Conservation (phyloP, 805 yeast species). For the Candida wancherniae region DNA sequence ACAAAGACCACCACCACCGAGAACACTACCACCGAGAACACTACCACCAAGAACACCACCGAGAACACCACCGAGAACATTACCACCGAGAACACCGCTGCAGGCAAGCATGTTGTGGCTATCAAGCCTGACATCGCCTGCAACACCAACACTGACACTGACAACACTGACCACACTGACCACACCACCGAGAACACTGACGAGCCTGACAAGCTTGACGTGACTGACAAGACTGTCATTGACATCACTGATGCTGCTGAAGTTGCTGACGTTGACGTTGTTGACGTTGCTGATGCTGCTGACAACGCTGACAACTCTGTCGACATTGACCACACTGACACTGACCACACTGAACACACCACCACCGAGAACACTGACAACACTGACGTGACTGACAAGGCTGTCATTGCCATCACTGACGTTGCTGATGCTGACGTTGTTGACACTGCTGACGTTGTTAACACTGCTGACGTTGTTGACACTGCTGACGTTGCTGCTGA, state of each 20-base stretch:
- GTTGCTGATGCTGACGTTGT: slow-evolving; percentile 9
- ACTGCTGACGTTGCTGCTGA: slow-evolving; percentile 93
- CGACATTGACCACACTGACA: slow-evolving; percentile 96
- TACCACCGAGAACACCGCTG: slow-evolving; percentile 18
- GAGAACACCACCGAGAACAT: slow-evolving; percentile 46
- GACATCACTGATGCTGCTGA: slow-evolving; percentile 88
- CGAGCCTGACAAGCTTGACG: slow-evolving; percentile 9
- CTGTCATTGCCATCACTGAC: slow-evolving; percentile 47
- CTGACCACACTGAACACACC: slow-evolving; percentile 19
- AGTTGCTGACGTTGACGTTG: slow-evolving; percentile 88
- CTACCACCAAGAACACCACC: slow-evolving; percentile 28
- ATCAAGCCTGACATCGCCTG: too few relatives aligned
- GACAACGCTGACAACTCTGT: slow-evolving; percentile 89
- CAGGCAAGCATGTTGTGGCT: slow-evolving; percentile 17
- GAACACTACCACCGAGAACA: slow-evolving; percentile 17
- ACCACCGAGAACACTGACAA: slow-evolving; percentile 19
- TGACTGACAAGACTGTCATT: slow-evolving; percentile 47
- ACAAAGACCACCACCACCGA: slow-evolving; percentile 11
- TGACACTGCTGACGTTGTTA: slow-evolving; percentile 57
- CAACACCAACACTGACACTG: slow-evolving; percentile 18
- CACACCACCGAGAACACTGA: slow-evolving; percentile 16
- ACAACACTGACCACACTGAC: slow-evolving; percentile 15
- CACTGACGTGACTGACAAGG: slow-evolving; percentile 36
- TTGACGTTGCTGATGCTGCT: slow-evolving; percentile 77
- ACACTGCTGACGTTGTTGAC: slow-evolving; percentile 89